A percentile compares a stretch with the other conserved stretches of the same genome.
phyloP scores from a whole-genome alignment of 2,329 filamentous ascomycete genomes.

The Emmonsiellopsis sp. region DNA sequence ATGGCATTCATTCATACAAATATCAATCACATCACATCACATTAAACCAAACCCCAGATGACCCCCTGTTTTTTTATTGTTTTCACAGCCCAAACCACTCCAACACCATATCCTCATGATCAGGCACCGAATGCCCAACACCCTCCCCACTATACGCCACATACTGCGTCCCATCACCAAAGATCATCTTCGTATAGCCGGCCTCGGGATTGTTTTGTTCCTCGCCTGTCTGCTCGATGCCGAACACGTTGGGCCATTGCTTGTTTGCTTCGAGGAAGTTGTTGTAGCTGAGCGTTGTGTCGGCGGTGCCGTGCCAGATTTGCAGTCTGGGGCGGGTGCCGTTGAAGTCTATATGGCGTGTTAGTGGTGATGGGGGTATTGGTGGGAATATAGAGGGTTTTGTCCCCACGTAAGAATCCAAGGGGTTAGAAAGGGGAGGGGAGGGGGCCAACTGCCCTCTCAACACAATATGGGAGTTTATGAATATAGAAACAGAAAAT shows the following conservation, averaged over 20 bases:
- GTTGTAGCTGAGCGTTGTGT: conserved; percentile 19
- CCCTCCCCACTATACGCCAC: background rate
- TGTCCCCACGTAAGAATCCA: too few relatives aligned
- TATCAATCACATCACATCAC: background rate
- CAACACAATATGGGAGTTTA: too few relatives aligned
- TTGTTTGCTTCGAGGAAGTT: conserved; percentile 19
- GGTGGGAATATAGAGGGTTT: too few relatives aligned
- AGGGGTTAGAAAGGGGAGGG: too few relatives aligned
- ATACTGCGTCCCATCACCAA: background rate
- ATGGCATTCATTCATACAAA: background rate
- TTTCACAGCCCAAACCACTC: background rate
- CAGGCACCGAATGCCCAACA: background rate
- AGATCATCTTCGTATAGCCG: conserved; percentile 2
- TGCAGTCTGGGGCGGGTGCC: conserved; percentile 26
- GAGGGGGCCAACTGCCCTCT: too few relatives aligned
- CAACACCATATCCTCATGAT: background rate
- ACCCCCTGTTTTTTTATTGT: background rate
- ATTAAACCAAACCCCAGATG: too few relatives aligned
- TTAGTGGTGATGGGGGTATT: background rate
- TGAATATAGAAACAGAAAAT: background rate
- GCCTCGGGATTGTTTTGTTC: background rate
- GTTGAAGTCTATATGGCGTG: conserved; percentile 16
- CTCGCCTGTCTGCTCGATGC: background rate
- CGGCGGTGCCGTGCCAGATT: conserved; percentile 28
- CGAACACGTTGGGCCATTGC: conserved; percentile 15